Base-by-base conservation (phyloP, 225 moss, liverwort and hornwort genomes). In the Anthoceros angustus region DNA sequence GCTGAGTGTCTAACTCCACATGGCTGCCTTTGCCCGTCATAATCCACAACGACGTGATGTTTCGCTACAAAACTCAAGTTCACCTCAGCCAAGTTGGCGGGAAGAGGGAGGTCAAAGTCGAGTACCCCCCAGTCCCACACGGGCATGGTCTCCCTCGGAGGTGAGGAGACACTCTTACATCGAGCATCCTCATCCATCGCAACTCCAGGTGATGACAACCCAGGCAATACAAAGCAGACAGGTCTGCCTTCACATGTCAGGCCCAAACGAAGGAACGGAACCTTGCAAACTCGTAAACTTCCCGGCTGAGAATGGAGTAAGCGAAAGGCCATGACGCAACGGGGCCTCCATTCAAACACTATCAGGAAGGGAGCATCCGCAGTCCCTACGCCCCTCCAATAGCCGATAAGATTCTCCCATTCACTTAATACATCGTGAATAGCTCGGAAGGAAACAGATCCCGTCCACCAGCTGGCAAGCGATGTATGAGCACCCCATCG, bases 381-480 rank as follows among this genome's bases (percentile, higher is more conserved):
- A 10, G 79, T 87, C 15, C 80, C 91, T 61, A 88, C 94, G 64
- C 86, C 94, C 71, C 94, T 83, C 94, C 94, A 95, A 69, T 90
- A 95, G 40, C 94, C 94, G 32, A 91, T 75, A 72, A 95, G 67
- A 79, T 95, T 95, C 42, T 78, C 85, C 70, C 84, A 84, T 64
- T 82, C 84, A 50, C 71, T 75, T 66, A 91, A 60, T 14, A 91
- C 70, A 12, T 75, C 74, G 69, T 85, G 64, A 18, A 95, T 79
- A 72, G 78, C 77, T 73, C 82, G 86, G 78, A 82, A 91, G 39
- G 79, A 64, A 39, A 86, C 82, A 66, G 75, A 81, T 9, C 86
- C 86, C 10, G 82, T 72, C 48, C 83, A 79, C 94, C 94, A 95
- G 69, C 75, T 81, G 25, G 79, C 78, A 0, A 91, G 79, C 63